These are phyloP conservation scores for Aphanomyces stellatus DNA, from an alignment of 352 stramenopile species.

Conservation along the genomic window DNA sequence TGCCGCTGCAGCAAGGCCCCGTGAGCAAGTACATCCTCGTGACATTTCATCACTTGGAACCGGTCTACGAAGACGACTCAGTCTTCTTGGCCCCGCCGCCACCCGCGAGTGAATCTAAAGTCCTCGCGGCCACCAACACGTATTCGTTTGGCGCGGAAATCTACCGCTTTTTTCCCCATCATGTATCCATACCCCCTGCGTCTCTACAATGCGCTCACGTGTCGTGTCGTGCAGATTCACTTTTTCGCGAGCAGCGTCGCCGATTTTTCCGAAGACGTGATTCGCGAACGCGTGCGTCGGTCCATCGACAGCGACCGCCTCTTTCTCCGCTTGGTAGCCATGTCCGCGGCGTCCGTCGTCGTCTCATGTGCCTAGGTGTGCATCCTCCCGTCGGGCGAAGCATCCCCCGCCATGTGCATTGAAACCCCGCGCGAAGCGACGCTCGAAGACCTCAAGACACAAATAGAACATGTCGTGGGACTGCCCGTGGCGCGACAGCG, in stretches of 20 bases:
- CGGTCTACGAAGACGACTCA: neutral
- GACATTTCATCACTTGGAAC: conserved; percentile 50
- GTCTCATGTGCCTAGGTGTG: conserved; percentile 41
- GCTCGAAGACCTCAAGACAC: conserved; percentile 55
- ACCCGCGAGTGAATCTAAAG: conserved; percentile 28
- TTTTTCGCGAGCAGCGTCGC: conserved; percentile 70
- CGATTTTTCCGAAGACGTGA: conserved; percentile 78
- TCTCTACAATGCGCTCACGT: neutral
- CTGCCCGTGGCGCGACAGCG: conserved; percentile 72
- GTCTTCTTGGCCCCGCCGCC: neutral
- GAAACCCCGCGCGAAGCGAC: conserved; percentile 76
- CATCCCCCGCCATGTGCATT: conserved; percentile 63
- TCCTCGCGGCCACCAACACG: conserved; percentile 67
- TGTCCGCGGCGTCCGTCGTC: neutral
- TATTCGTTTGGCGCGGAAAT: conserved; percentile 80
- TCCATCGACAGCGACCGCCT: conserved; percentile 83
- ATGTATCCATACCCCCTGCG: conserved; percentile 32
- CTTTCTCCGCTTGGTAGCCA: conserved; percentile 68
- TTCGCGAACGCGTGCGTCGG: conserved; percentile 71
- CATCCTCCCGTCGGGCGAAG: conserved; percentile 73
- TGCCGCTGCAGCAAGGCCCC: conserved; percentile 70
- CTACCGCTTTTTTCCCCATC: conserved; percentile 79
- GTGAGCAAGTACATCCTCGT: conserved; percentile 84
- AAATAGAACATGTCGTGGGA: conserved; percentile 73
- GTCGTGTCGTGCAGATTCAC: conserved; percentile 44